Evolutionary conservation across 192 early-diverging fungal genomes (phyloP).

Genomic region (Thoreauomyces humboldtii): DNA sequence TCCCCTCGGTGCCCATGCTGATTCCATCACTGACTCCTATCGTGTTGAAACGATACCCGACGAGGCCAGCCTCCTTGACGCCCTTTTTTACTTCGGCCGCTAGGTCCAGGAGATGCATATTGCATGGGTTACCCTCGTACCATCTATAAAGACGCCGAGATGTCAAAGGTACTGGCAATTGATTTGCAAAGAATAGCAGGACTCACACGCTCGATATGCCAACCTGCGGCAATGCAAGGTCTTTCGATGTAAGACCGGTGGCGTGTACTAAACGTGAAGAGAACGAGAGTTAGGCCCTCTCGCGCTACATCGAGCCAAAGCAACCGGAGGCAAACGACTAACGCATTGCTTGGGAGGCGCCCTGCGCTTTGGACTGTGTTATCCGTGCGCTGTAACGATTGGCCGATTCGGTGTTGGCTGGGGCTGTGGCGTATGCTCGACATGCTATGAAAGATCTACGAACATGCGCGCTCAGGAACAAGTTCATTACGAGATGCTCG

Average conservation of each 20-base stretch:
- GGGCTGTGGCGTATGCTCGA: conserved; percentile 4
- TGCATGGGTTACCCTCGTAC: conserved; percentile 99
- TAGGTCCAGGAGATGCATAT: conserved; percentile 96
- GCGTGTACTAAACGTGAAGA: conserved; percentile 77
- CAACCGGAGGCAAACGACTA: too few species aligned
- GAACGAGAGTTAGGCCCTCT: too few species aligned
- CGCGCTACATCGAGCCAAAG: too few species aligned
- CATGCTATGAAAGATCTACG: too few species aligned
- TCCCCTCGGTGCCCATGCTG: conserved; percentile 94
- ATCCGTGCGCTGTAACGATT: conserved; percentile 87
- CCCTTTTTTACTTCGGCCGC: conserved; percentile 88
- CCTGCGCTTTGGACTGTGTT: conserved; percentile 92
- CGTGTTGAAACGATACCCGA: conserved; percentile 97
- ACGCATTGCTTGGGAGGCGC: conserved; percentile 97
- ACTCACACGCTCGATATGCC: conserved; percentile 93
- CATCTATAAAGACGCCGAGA: conserved; percentile 51
- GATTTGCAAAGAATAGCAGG: not conserved
- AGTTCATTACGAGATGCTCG: too few species aligned
- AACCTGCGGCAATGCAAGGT: conserved; percentile 88
- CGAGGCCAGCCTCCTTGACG: conserved; percentile 81
- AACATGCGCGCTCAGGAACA: too few species aligned
- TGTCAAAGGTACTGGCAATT: not conserved
- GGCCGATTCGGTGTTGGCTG: conserved; percentile 5
- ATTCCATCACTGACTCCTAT: conserved; percentile 97
- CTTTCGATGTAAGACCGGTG: conserved; percentile 81